Base-by-base conservation (phyloP, 176 grass and related monocot genomes). In the Musa acuminata region DNA sequence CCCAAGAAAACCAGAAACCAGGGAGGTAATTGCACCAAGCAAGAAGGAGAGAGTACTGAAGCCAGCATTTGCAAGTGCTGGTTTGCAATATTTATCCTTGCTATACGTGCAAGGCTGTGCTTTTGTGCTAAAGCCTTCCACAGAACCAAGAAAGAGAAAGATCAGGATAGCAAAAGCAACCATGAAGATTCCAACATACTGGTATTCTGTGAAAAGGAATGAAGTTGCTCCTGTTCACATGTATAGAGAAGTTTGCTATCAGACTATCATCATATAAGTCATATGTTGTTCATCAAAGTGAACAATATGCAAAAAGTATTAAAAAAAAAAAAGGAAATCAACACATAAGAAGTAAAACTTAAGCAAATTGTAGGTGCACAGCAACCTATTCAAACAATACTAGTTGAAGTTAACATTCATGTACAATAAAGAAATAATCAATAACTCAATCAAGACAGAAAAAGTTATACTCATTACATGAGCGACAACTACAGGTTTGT, bases 71-170 rank as follows among this genome's bases (percentile, higher is more conserved):
- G 74, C 63, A 29, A 88, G 82, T 4, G 82, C 86, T 1, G 82
- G 82, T 22, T 88, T 84, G 75, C 86, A 88, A 68, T 88, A 62
- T 14, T 24, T 82, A 75, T 67, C 86, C 3, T 79, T 76, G 79
- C 64, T 79, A 49, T 93, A 93, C 1, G 84, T 87, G 77, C 90
- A 93, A 3, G 90, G 86, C 48, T 81, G 87, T 69, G 1, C 78
- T 52, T 70, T 83, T 17, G 90, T 87, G 70, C 90, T 93, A 80
- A 93, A 93, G 49, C 90, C 87, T 64, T 93, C 87, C 0, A 93
- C 90, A 13, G 90, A 89, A 82, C 90, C 90, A 17, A 93, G 90
- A 77, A 93, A 93, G 52, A 89, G 69, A 73, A 93, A 93, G 48
- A 93, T 89, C 72, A 93, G 80, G 20, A 85, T 63, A 16, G 90